Evolutionary conservation across 2,329 filamentous ascomycete genomes (phyloP).

Genomic region (Corynespora cassiicola): DNA sequence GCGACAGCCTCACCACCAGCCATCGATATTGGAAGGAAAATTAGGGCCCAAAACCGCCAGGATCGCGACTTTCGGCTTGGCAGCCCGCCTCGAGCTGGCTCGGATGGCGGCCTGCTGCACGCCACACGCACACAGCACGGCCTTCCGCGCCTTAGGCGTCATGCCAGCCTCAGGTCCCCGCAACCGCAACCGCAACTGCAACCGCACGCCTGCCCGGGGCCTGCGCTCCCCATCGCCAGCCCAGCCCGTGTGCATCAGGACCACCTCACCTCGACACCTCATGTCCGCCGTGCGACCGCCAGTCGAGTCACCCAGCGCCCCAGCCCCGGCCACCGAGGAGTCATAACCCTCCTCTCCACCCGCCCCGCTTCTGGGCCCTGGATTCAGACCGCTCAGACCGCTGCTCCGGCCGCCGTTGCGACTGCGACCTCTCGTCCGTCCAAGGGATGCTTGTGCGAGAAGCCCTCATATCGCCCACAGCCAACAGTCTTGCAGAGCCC

Average conservation of each 20-base stretch:
- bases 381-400: conserved; percentile 36
- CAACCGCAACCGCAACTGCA: conserved; percentile 8
- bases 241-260: too few species aligned
- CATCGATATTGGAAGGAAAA: conserved; percentile 31
- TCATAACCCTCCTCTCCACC: conserved; percentile 15
- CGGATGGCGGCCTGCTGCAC: conserved; percentile 31
- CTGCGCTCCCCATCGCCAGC: too few species aligned
- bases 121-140: conserved; percentile 17
- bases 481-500: conserved; percentile 34
- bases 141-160: conserved; percentile 1
- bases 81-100: too few species aligned
- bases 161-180: not conserved
- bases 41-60: conserved; percentile 3
- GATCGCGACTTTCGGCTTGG: not conserved
- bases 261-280: conserved; percentile 12
- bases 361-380: conserved; percentile 15
- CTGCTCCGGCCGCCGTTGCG: conserved; percentile 27
- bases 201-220: conserved; percentile 5
- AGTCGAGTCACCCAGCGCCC: not conserved
- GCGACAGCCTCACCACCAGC: conserved; percentile 28
- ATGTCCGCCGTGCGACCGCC: conserved; percentile 15
- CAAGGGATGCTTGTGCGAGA: conserved; percentile 20
- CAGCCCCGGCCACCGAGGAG: conserved; percentile 7
- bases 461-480: conserved; percentile 30
- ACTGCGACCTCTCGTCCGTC: conserved; percentile 17